Conservation (phyloP, 2,329 filamentous ascomycete species). For the Penicillium sp. region DNA sequence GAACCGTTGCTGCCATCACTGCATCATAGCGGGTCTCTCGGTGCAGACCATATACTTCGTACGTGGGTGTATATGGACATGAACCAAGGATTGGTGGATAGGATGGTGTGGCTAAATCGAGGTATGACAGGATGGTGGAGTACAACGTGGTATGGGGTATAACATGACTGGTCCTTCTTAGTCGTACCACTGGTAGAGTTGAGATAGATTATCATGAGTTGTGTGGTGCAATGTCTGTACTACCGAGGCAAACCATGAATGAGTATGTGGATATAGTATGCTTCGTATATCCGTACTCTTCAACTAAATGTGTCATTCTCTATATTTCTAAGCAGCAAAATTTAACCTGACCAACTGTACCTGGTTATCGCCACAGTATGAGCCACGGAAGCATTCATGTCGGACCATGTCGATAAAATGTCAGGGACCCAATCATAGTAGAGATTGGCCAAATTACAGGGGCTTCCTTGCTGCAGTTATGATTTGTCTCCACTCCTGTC, state of each 20-base stretch:
- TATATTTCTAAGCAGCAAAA: neutral
- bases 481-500: constrained; percentile 13
- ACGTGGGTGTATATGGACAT: neutral
- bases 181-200: neutral
- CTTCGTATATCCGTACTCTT: no score
- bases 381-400: constrained; percentile 13
- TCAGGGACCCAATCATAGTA: constrained; percentile 10
- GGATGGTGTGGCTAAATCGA: constrained; percentile 7
- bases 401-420: constrained; percentile 10
- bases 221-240: neutral
- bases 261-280: neutral
- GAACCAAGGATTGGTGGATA: constrained; percentile 4
- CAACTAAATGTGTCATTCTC: no score
- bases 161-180: constrained; percentile 4
- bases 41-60: neutral
- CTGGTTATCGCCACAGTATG: constrained; percentile 5
- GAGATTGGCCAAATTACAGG: neutral
- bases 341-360: neutral
- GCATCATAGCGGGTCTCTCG: constrained; percentile 17
- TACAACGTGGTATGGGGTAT: constrained; percentile 5
- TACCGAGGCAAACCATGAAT: neutral
- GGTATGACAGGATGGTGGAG: constrained; percentile 9
- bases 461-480: constrained; percentile 1
- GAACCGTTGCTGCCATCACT: constrained; percentile 8
- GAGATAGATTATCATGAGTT: neutral